phyloP scores from a whole-genome alignment of 345 rosid species.

The Rhodamnia rubescens region DNA sequence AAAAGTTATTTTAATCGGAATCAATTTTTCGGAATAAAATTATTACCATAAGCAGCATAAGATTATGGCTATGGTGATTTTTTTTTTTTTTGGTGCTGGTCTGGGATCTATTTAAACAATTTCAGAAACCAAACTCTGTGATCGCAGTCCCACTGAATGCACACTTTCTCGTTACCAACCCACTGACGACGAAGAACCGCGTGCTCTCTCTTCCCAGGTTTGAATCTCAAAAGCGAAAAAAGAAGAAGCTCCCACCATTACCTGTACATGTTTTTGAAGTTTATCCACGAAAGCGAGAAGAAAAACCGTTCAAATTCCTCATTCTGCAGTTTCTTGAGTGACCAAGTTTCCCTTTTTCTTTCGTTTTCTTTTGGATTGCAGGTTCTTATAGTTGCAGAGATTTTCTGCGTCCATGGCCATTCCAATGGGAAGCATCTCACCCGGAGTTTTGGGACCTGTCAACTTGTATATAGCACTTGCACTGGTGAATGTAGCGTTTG shows the following conservation, averaged over 20 bases:
- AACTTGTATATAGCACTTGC: background rate
- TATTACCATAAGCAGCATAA: too few relatives aligned
- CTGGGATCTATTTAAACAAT: background rate
- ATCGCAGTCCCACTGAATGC: background rate
- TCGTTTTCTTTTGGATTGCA: background rate
- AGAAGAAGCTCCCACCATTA: background rate
- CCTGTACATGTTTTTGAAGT: background rate
- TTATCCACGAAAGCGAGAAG: background rate
- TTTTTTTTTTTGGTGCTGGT: background rate
- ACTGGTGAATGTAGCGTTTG: background rate
- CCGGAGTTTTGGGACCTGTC: background rate
- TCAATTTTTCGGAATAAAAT: too few relatives aligned
- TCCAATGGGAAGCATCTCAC: background rate
- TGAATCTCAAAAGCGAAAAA: background rate
- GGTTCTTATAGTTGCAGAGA: background rate
- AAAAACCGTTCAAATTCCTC: background rate
- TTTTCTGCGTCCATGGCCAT: background rate
- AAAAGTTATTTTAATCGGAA: too few relatives aligned
- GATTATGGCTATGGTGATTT: background rate
- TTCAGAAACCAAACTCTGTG: background rate
- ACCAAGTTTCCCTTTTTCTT: background rate
- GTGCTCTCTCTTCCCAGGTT: background rate
- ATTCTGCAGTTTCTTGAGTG: background rate
- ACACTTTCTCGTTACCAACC: background rate
- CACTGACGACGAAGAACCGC: background rate